A percentile compares a stretch with the other conserved stretches of the same genome.
phyloP scores from a whole-genome alignment of 495 filamentous ascomycete genomes.

The Melanomma pulvis-pyrius region DNA sequence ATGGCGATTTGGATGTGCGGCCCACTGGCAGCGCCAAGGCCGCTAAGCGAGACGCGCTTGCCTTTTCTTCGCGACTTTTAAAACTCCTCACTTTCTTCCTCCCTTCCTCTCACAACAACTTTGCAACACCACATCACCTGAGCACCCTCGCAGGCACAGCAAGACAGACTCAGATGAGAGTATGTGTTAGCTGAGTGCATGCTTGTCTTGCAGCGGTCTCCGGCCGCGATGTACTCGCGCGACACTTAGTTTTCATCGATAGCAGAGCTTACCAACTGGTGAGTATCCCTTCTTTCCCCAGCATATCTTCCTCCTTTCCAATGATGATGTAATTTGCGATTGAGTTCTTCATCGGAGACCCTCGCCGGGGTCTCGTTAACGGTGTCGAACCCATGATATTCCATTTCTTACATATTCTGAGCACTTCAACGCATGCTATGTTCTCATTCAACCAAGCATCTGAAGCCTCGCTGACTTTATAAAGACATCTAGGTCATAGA shows the following conservation, averaged over 20 bases:
- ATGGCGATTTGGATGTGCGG: conserved; percentile 11
- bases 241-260: not conserved
- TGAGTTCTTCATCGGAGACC: conserved; percentile 76
- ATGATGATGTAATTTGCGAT: conserved; percentile 99
- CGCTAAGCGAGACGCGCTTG: not conserved
- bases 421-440: conserved; percentile 9
- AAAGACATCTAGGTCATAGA: not conserved
- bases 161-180: not conserved
- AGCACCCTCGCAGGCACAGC: not conserved
- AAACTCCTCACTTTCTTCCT: not conserved
- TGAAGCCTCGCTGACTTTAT: not conserved
- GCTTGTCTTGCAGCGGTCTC: too few relatives aligned
- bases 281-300: conserved; percentile 27
- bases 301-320: conserved; percentile 35
- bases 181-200: not conserved
- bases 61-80: conserved; percentile 21
- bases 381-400: conserved; percentile 75
- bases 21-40: conserved; percentile 17
- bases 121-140: not conserved
- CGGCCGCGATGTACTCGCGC: too few relatives aligned
- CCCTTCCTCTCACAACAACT: not conserved
- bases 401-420: conserved; percentile 98
- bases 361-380: conserved; percentile 83
- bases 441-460: not conserved
- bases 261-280: conserved; percentile 6